Conservation (phyloP, 495 filamentous ascomycete species). For the Xylaria flabelliformis region DNA sequence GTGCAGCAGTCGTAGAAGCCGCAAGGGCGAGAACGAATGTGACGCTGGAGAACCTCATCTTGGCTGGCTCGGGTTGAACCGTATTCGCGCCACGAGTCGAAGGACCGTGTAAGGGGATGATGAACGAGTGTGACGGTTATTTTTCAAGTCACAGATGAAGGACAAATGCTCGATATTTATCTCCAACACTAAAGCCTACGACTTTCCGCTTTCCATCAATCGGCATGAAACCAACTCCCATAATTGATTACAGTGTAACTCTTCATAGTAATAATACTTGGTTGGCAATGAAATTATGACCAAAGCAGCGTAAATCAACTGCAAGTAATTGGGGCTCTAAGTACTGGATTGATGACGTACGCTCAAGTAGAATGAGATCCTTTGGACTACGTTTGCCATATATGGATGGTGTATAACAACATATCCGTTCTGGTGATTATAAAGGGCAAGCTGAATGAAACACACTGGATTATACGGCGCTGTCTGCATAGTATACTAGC, state of each 20-base stretch:
- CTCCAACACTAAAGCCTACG: neutral
- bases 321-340: neutral
- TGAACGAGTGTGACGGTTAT: neutral
- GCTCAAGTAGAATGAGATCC: too few relatives aligned
- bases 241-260: neutral
- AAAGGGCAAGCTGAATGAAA: too few relatives aligned
- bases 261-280: neutral
- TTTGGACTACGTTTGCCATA: too few relatives aligned
- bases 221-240: neutral
- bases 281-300: neutral
- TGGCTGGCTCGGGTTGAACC: neutral
- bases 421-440: too few relatives aligned
- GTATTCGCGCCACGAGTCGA: neutral
- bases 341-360: neutral
- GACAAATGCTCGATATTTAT: neutral
- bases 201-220: neutral
- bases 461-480: too few relatives aligned
- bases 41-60: slow-evolving; percentile 15
- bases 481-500: too few relatives aligned
- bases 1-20: neutral
- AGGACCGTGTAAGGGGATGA: neutral
- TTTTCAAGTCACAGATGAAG: neutral
- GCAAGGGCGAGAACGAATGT: neutral
- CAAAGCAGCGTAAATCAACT: neutral
- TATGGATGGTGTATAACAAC: too few relatives aligned